phyloP scores from a whole-genome alignment of 495 filamentous ascomycete species.

The Amphirosellinia nigrospora region DNA sequence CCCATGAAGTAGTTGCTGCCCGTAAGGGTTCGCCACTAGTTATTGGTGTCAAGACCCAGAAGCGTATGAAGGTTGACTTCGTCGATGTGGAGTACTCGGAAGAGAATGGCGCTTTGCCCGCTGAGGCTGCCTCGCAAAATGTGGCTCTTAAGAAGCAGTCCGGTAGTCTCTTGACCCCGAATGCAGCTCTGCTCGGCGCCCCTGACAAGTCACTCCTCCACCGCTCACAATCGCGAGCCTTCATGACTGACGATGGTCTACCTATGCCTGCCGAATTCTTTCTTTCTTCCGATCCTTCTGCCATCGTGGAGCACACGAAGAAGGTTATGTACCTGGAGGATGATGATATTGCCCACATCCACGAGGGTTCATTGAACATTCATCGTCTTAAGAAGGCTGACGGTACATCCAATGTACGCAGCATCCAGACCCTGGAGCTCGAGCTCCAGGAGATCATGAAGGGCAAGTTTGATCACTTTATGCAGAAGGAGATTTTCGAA shows the following conservation, averaged over 20 bases:
- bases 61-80: slow-evolving; percentile 99
- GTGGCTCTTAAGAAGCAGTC: slow-evolving; percentile 87
- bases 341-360: slow-evolving; percentile 98
- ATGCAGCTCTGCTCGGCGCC: slow-evolving; percentile 78
- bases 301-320: slow-evolving; percentile 99
- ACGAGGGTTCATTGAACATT: slow-evolving; percentile 98
- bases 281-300: slow-evolving; percentile 95
- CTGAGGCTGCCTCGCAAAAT: slow-evolving; percentile 95
- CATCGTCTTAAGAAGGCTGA: slow-evolving; percentile 96
- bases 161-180: slow-evolving; percentile 63
- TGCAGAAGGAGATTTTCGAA: slow-evolving; percentile 99
- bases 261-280: slow-evolving; percentile 99
- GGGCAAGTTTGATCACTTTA: slow-evolving; percentile 99
- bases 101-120: slow-evolving; percentile 79
- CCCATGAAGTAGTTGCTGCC: slow-evolving; percentile 96
- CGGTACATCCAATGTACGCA: slow-evolving; percentile 93
- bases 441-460: slow-evolving; percentile 99
- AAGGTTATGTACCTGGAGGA: slow-evolving; percentile 99
- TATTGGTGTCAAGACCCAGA: slow-evolving; percentile 91
- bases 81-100: slow-evolving; percentile 97
- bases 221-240: slow-evolving; percentile 96
- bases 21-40: slow-evolving; percentile 97
- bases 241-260: slow-evolving; percentile 96
- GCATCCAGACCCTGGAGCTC: slow-evolving; percentile 96
- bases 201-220: slow-evolving; percentile 97